A percentile compares a stretch with the other conserved stretches of the same genome.
phyloP scores from a whole-genome alignment of 768 basidiomycete genomes.

The Hypholoma fasciculare region DNA sequence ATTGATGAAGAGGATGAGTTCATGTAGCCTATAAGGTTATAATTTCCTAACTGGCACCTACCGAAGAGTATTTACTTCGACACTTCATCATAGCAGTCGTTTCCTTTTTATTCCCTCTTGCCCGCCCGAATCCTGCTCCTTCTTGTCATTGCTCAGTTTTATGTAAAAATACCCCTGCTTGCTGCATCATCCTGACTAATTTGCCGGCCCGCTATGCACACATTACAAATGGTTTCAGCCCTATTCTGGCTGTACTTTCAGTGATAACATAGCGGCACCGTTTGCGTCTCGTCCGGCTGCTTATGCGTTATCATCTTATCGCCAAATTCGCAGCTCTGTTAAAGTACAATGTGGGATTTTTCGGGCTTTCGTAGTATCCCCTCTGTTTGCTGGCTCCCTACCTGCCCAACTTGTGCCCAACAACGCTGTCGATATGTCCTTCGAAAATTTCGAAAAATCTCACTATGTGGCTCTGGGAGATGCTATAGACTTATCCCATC shows the following conservation, averaged over 20 bases:
- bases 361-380: neutral
- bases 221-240: too few relatives aligned
- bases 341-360: neutral
- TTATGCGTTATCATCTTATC: neutral
- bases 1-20: conserved; percentile 7
- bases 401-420: neutral
- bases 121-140: neutral
- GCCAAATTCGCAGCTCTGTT: neutral
- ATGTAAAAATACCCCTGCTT: too few relatives aligned
- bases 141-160: too few relatives aligned
- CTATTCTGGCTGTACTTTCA: neutral
- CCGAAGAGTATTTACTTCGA: neutral
- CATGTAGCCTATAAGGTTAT: neutral
- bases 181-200: too few relatives aligned
- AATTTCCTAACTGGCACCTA: neutral
- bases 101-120: neutral
- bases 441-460: neutral
- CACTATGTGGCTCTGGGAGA: conserved; percentile 22
- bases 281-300: neutral
- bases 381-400: neutral
- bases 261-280: neutral
- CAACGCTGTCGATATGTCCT: neutral
- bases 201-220: too few relatives aligned
- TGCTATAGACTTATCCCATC: conserved; percentile 71
- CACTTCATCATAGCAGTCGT: too few relatives aligned